phyloP scores from a whole-genome alignment of 148 eudicot genomes.

The Polygonum maritimum region DNA sequence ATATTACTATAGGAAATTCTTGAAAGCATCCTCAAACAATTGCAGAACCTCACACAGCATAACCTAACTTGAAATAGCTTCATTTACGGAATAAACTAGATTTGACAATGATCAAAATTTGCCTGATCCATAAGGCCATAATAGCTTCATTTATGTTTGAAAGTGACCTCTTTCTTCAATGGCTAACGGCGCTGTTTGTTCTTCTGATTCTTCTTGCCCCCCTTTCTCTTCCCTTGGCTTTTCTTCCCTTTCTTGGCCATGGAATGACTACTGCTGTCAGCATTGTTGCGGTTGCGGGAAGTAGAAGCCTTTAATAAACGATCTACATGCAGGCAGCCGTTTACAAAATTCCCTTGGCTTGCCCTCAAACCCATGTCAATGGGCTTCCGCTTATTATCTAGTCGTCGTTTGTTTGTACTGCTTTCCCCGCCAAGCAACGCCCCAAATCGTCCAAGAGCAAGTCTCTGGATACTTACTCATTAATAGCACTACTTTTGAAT shows the following conservation, averaged over 20 bases:
- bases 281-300: slow-evolving; percentile 18
- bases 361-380: slow-evolving; percentile 58
- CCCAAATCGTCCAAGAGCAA: slow-evolving; percentile 47
- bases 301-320: slow-evolving; percentile 30
- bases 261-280: slow-evolving; percentile 18
- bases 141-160: no score
- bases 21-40: no score
- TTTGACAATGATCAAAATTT: no score
- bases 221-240: slow-evolving; percentile 36
- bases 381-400: slow-evolving; percentile 37
- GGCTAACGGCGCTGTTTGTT: slow-evolving; percentile 19
- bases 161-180: no score
- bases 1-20: no score
- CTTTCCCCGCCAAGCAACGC: slow-evolving; percentile 20
- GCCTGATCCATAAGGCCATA: no score
- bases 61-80: no score
- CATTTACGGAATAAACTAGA: no score
- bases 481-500: background rate
- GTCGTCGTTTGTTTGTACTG: slow-evolving; percentile 17
- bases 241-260: slow-evolving; percentile 26
- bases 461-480: slow-evolving; percentile 24
- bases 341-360: slow-evolving; percentile 61
- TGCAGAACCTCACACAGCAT: no score
- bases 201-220: slow-evolving; percentile 42
- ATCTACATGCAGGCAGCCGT: slow-evolving; percentile 75